These are phyloP conservation scores for Lactifluus subvellereus DNA, from an alignment of 768 basidiomycete genomes.

Conservation along the genomic window DNA sequence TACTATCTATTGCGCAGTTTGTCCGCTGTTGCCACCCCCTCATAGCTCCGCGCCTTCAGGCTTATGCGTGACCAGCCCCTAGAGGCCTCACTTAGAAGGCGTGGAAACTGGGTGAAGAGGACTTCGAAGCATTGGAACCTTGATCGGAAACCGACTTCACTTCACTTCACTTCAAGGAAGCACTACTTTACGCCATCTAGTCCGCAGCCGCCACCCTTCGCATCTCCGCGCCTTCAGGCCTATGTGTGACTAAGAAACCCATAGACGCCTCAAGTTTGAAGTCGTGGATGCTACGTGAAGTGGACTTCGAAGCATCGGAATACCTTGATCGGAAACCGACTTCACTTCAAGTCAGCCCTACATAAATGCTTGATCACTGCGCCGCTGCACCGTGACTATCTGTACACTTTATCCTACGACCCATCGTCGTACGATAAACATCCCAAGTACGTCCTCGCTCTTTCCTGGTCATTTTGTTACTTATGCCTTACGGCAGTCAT, in stretches of 20 bases:
- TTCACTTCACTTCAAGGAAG: not conserved
- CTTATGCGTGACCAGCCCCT: not conserved
- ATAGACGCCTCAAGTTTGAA: not conserved
- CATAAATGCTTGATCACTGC: slow-evolving; percentile 7
- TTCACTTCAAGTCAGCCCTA: no score
- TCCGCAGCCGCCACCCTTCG: no score
- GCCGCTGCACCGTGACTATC: not conserved
- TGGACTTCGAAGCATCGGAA: no score
- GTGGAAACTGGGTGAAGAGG: not conserved
- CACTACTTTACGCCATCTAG: not conserved
- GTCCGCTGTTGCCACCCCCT: no score
- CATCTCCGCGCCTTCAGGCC: not conserved
- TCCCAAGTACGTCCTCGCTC: not conserved
- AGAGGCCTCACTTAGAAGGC: not conserved
- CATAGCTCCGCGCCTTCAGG: no score
- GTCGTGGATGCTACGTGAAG: slow-evolving; percentile 3
- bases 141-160: not conserved
- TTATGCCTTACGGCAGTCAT: slow-evolving; percentile 13
- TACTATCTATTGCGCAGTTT: no score
- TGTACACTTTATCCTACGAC: not conserved
- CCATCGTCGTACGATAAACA: not conserved
- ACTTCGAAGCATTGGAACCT: not conserved
- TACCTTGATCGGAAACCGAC: no score
- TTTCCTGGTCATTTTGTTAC: not conserved
- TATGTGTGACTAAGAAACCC: not conserved